Base-by-base conservation (phyloP, 495 filamentous ascomycete genomes). In the Thermothielavioides terrestris region DNA sequence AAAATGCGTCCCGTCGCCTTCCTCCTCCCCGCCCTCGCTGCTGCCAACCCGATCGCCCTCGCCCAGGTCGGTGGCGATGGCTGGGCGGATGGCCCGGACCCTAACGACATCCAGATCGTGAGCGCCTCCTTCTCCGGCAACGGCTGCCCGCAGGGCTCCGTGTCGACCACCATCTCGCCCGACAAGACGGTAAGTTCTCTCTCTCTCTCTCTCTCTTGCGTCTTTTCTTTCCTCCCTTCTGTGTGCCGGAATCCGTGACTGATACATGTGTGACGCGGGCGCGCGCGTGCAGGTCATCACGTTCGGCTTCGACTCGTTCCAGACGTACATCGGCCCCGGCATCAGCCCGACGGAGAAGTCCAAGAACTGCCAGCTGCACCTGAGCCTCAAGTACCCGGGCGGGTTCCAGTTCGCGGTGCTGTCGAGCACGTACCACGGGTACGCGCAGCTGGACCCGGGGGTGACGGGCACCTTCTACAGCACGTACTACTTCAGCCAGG, bases 321-420 rank as follows among this genome's bases (percentile, higher is more conserved):
- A 77, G 62, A 75, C 73, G 53, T 79, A 76, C 63, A 77, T 75
- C 59, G 76, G 75, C 14, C 74, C 73, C 27, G 65, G 65, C 51
- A 69, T 62, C 46, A 48, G 15, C 55, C 50, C 47, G 5, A 45
- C 61, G 11, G 65, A 67, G 53, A 64, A 62, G 61, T 68, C 66
- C 68, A 80, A 80, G 75, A 77, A 78, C 70, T 81, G 78, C 73
- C 74, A 78, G 65, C 64, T 81, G 40, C 74, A 80, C 61, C 48
- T 81, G 58, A 71, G 66, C 61, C 69, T 81, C 49, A 70, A 75
- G 62, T 79, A 79, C 64, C 77, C 77, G 31, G 69, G 68, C 37
- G 77, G 77, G 43, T 81, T 78, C 74, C 74, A 78, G 61, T 80
- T 76, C 65, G 63, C 76, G 32, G 63, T 80, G 21, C 66, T 77